Conservation (phyloP, 768 basidiomycete species). For the Trametes maxima region DNA sequence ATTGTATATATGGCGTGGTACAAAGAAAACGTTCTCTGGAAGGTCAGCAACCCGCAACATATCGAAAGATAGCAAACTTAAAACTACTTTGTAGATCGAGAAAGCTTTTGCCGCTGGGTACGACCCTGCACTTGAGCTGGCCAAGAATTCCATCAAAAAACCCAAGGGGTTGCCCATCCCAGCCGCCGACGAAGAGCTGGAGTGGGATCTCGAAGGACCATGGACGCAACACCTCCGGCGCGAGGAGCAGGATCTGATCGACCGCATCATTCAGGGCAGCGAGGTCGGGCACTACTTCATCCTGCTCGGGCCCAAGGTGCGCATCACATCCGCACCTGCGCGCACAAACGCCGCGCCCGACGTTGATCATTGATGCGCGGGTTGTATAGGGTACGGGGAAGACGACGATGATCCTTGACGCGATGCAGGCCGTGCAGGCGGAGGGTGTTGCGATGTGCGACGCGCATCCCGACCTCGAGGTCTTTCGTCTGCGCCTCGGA, state of each 20-base stretch:
- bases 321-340: conserved; percentile 5
- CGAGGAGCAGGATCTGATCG: conserved; percentile 73
- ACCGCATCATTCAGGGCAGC: conserved; percentile 75
- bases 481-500: conserved; percentile 82
- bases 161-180: conserved; percentile 33
- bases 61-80: background rate
- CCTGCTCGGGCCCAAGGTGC: conserved; percentile 76
- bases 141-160: conserved; percentile 44
- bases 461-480: conserved; percentile 85
- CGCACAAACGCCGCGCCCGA: background rate
- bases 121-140: conserved; percentile 79
- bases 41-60: conserved; percentile 47
- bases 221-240: conserved; percentile 69
- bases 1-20: conserved; percentile 77
- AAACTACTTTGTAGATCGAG: conserved; percentile 56
- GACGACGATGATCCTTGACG: conserved; percentile 81
- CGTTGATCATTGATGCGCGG: conserved; percentile 17
- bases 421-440: conserved; percentile 74
- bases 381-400: conserved; percentile 70
- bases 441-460: conserved; percentile 77
- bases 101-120: conserved; percentile 78
- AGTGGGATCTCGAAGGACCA: conserved; percentile 41
- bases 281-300: conserved; percentile 77
- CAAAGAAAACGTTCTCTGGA: conserved; percentile 77
- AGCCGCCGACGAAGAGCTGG: conserved; percentile 21